Evolutionary conservation across 306 rosid genomes (phyloP), one percentile per base, ranked within the genome.

Genomic region (Hippophae gyantsensis): DNA sequence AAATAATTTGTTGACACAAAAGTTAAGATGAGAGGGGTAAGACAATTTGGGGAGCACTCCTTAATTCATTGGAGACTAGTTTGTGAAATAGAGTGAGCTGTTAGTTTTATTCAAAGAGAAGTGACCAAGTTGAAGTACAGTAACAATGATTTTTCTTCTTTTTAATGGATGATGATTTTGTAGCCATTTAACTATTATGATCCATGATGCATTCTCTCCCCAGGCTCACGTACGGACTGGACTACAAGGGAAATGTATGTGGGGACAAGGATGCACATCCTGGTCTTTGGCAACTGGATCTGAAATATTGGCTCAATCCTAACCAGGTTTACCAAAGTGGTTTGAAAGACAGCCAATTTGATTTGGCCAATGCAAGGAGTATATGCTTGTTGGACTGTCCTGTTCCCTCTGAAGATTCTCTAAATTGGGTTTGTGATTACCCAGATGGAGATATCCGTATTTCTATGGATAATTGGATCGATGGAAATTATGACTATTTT

Each of bases 171-270:
- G 42, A 61, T 12, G 32, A 6, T 73, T 69, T 5, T 6, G 8
- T n/a, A 60, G 48, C 23, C 52, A 41, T 63, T 50, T 38, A n/a
- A 52, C 40, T 10, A 7, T 70, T 69, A 32, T 77, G 56, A 52
- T 65, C 38, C 41, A 56, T 62, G 13, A 18, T 66, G 54, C 45
- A 63, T 1, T 60, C 75, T 51, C 32, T 73, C 60, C 48, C 42
- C 81, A 92, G 98, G 89, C 96, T 92, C 58, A 92, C 89, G 61
- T 87, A 83, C 71, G 98, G 96, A 63, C 77, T 92, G 71, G 98
- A 92, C 72, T 87, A 92, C 78, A 92, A 83, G 74, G 98, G 98
- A 62, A 87, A 92, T 77, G 81, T 87, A 26, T 92, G 98, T 10
- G 96, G 98, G 6, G 93, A 92, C 72, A 79, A 71, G 79, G 79